Conservation (phyloP, 306 rosid species). For the Prunus campanulata region DNA sequence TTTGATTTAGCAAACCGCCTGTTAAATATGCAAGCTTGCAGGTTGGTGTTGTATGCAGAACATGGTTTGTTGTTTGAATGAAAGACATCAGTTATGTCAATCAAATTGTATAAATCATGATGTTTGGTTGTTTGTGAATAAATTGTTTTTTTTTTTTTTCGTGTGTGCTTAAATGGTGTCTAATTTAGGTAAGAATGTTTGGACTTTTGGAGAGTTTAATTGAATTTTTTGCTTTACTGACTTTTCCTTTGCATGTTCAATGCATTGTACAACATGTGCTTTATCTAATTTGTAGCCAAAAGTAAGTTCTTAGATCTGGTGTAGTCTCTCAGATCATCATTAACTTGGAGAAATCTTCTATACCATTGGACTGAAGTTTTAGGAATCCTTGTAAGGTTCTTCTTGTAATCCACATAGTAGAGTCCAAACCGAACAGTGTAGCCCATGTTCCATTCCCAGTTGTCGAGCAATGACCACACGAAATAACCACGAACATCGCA, state of each 20-base stretch:
- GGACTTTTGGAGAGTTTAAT: not conserved
- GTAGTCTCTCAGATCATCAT: constrained; percentile 10
- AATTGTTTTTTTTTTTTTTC: not conserved
- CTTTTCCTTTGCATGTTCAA: constrained; percentile 12
- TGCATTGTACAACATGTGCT: constrained; percentile 17
- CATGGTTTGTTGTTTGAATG: no score
- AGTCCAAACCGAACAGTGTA: constrained; percentile 86
- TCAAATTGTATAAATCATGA: not conserved
- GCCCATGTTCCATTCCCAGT: constrained; percentile 97
- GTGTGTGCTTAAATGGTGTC: not conserved
- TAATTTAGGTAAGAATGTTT: not conserved
- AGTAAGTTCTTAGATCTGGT: constrained; percentile 28
- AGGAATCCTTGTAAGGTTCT: constrained; percentile 84
- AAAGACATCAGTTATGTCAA: no score
- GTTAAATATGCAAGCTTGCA: no score
- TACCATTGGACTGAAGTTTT: constrained; percentile 83
- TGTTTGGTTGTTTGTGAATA: not conserved
- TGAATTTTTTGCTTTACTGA: not conserved
- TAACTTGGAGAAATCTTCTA: constrained; percentile 53
- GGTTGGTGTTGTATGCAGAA: no score
- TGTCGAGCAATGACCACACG: constrained; percentile 93
- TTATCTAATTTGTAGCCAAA: not conserved
- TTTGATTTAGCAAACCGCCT: no score
- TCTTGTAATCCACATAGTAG: constrained; percentile 77
- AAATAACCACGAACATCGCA: constrained; percentile 82